Conservation (phyloP, 2,329 filamentous ascomycete genomes). For the Teratosphaeria pseudoeucalypti region DNA sequence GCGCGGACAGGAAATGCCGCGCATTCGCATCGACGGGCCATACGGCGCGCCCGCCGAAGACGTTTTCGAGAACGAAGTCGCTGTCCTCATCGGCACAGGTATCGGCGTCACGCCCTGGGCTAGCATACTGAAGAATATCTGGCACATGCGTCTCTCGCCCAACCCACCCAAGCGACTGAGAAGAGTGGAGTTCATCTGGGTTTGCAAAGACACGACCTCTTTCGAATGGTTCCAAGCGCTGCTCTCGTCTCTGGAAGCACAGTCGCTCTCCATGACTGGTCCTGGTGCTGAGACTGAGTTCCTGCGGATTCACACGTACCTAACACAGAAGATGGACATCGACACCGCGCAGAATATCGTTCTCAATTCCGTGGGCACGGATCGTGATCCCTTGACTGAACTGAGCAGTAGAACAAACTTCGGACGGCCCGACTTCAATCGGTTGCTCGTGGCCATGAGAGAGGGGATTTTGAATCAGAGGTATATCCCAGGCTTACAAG, state of each 20-base stretch:
- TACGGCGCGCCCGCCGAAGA: slow-evolving; percentile 96
- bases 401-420: slow-evolving; percentile 86
- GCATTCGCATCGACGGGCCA: slow-evolving; percentile 81
- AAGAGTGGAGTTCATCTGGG: slow-evolving; percentile 97
- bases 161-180: slow-evolving; percentile 83
- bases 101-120: slow-evolving; percentile 85
- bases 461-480: slow-evolving; percentile 76
- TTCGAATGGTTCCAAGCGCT: slow-evolving; percentile 99
- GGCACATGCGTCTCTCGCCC: slow-evolving; percentile 82
- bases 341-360: slow-evolving; percentile 96
- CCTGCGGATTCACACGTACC: slow-evolving; percentile 93
- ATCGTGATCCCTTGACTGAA: slow-evolving; percentile 84
- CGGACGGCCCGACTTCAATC: slow-evolving; percentile 78
- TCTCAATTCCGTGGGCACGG: slow-evolving; percentile 82
- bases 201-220: slow-evolving; percentile 87
- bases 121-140: slow-evolving; percentile 90
- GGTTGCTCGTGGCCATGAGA: slow-evolving; percentile 73
- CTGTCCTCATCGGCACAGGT: slow-evolving; percentile 74
- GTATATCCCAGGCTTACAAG: slow-evolving; percentile 64
- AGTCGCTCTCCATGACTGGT: slow-evolving; percentile 55
- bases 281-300: slow-evolving; percentile 62
- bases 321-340: slow-evolving; percentile 83
- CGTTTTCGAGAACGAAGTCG: slow-evolving; percentile 87
- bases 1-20: slow-evolving; percentile 87
- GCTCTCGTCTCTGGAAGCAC: slow-evolving; percentile 77